These are phyloP conservation scores for Leccinum griseonigrum DNA, from an alignment of 1,284 basidiomycete species.

Conservation along the genomic window DNA sequence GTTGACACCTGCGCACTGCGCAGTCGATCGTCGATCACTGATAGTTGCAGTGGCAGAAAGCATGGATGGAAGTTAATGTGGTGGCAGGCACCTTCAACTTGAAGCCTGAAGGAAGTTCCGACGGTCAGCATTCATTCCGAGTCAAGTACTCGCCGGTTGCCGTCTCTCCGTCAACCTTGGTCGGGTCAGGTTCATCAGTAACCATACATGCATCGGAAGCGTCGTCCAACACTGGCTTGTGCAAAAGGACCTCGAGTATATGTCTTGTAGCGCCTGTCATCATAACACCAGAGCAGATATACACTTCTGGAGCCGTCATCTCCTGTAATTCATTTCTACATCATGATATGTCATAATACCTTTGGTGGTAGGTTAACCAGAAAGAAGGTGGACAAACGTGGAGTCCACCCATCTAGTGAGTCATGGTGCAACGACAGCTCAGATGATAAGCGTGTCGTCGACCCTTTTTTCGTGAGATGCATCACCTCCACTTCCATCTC, in stretches of 20 bases:
- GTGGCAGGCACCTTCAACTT: no score
- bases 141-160: no score
- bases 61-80: no score
- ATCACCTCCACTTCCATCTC: not conserved
- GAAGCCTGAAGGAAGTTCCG: no score
- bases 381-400: not conserved
- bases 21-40: no score
- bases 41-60: no score
- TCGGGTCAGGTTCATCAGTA: no score
- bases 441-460: constrained; percentile 9
- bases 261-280: not conserved
- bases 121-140: no score
- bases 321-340: not conserved
- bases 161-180: no score
- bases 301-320: not conserved
- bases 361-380: not conserved
- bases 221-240: not conserved
- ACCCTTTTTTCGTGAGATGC: constrained; percentile 1
- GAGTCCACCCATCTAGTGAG: not conserved
- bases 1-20: no score
- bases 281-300: not conserved
- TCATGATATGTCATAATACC: not conserved
- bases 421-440: not conserved
- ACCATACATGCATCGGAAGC: no score
- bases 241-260: not conserved